phyloP scores from a whole-genome alignment of 768 basidiomycete species.

The Clavaria fumosa region DNA sequence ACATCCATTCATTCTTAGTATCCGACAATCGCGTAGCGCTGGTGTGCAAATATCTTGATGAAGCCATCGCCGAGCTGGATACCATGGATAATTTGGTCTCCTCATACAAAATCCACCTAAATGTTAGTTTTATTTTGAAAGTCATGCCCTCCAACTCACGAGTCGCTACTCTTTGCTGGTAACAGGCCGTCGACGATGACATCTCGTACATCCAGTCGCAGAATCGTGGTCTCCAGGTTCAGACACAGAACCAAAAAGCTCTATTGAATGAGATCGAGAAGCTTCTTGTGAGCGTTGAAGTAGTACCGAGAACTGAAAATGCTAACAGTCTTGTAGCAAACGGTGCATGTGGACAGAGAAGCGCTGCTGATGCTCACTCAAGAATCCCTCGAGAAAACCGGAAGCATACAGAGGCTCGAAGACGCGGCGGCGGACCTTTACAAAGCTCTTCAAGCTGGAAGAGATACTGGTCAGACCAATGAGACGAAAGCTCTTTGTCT shows the following conservation, averaged over 20 bases:
- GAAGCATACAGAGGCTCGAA: slow-evolving; percentile 67
- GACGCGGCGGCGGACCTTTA: slow-evolving; percentile 79
- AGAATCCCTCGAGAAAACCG: slow-evolving; percentile 71
- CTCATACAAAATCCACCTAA: slow-evolving; percentile 92
- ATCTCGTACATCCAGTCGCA: slow-evolving; percentile 93
- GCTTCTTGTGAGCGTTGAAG: slow-evolving; percentile 58
- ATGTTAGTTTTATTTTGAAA: slow-evolving; percentile 46
- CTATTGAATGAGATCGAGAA: slow-evolving; percentile 78
- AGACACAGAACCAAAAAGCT: slow-evolving; percentile 87
- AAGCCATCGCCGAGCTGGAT: slow-evolving; percentile 78
- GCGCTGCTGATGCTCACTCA: slow-evolving; percentile 67
- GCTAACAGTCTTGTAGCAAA: slow-evolving; percentile 42
- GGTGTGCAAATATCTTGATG: slow-evolving; percentile 81
- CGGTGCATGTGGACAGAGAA: slow-evolving; percentile 79
- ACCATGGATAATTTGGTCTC: slow-evolving; percentile 79
- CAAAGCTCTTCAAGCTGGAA: slow-evolving; percentile 81
- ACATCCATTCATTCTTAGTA: slow-evolving; percentile 94
- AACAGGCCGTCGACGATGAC: slow-evolving; percentile 85
- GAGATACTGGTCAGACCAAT: slow-evolving; percentile 58
- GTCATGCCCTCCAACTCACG: no score
- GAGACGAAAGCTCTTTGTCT: neutral
- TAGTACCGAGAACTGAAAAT: neutral
- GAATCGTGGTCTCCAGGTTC: slow-evolving; percentile 91
- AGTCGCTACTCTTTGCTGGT: no score
- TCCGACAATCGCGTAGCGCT: slow-evolving; percentile 80